Evolutionary conservation across 495 filamentous ascomycete genomes (phyloP), one percentile per base, ranked within the genome.

Genomic region (Choiromyces venosus): DNA sequence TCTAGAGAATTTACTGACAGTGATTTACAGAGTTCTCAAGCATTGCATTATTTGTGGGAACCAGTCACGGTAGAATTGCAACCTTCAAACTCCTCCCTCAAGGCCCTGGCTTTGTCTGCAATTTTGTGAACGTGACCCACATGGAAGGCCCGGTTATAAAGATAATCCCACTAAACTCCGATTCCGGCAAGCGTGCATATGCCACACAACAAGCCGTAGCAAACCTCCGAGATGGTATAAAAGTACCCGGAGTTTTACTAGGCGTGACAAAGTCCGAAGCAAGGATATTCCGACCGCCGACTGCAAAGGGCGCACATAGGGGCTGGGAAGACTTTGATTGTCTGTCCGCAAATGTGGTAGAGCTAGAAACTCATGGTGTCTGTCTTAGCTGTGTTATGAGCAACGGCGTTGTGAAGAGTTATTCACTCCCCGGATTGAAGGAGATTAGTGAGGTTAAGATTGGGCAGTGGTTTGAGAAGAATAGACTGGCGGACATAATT

Each of bases 41-140:
- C 76, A 96, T 99, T 70, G 89, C 90, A 66, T 91, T 94, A 76
- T 97, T 97, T 78, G 91, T 95, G 5, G 95, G 96, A 14, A 98
- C 94, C 0, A 93, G 90, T 77, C 78, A 88, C 44, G 95, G 95
- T 33, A 90, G 90, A 72, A 83, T 97, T 38, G 88, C 88, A 29
- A 97, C 95, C 0, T 94, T 98, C 83, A 97, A 95, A 83, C 84
- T 99, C 25, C 83, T 98, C 10, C 95, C 95, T 3, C 82, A 85
- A 2, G 85, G 86, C 76, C 89, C 91, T 7, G 84, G 86, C 21
- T 98, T 96, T 81, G 85, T 86, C n/a, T 93, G 89, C 38, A 85
- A 89, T 39, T 87, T 91, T 75, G 91, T 85, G 10, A 94, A 94
- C 12, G 84, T 88, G 35, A 84, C 86, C 21, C 78, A 86, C 21